Evolutionary conservation across 805 yeast species (phyloP), one percentile per base, ranked within the genome.

Genomic region (Brettanomyces anomalus): DNA sequence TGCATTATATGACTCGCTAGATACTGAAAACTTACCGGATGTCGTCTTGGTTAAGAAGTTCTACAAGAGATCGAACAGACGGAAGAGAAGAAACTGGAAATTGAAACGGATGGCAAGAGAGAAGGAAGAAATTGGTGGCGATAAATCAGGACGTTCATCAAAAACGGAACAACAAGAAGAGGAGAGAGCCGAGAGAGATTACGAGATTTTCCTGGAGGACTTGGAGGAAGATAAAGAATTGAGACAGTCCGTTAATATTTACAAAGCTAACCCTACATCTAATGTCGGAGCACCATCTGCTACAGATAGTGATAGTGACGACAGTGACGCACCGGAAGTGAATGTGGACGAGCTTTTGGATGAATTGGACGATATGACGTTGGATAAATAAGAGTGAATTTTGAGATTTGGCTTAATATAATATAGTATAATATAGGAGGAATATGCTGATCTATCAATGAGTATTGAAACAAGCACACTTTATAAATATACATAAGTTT

Each of bases 21-120:
- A 79, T 49, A 64, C 72, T 7, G 74, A 72, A 46, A 79, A 80
- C 49, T 65, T 80, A 18, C 93, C 95, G 16, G 97, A 89, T 54
- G 95, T 89, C 40, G 74, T 87, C 2, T 63, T 89, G 48, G 94
- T 90, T 44, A 87, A 88, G 86, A 89, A 88, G 61, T 76, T 76
- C 64, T 90, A 88, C 69, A 73, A 80, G 37, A 81, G 95, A 71
- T 83, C 81, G 68, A 71, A 78, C 38, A 77, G 76, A 68, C 82
- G 78, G 69, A 82, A 81, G 76, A 76, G 80, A 72, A 80, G 90
- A 74, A 71, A 72, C 64, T 86, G 95, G 95, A 86, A 83, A 66
- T 78, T 90, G 65, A 85, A 85, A 80, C 84, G 97, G 74, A 89
- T 90, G 96, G 97, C 97, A 33, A 85, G 74, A 58, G 97, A 93